These are phyloP conservation scores for Teratosphaeriaceae sp. DNA, from an alignment of 2,329 filamentous ascomycete species.

Conservation along the genomic window DNA sequence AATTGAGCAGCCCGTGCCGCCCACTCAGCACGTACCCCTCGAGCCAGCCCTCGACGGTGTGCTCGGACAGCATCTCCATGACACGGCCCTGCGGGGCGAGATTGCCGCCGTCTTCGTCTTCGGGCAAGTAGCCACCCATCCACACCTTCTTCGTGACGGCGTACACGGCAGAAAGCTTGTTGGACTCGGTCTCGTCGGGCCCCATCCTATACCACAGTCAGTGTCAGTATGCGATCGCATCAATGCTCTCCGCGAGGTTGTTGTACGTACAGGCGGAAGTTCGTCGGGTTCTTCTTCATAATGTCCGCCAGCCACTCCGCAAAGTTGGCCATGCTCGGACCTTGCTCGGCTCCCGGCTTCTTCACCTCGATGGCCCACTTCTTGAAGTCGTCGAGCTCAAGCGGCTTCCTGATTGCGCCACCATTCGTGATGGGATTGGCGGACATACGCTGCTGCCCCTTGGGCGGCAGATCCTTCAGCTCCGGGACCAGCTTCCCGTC, in stretches of 20 bases:
- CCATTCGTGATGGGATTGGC: constrained; percentile 72
- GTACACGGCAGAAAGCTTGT: constrained; percentile 68
- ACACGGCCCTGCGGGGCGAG: constrained; percentile 61
- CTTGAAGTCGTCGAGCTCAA: constrained; percentile 64
- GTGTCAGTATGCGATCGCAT: too few relatives aligned
- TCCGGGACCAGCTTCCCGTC: constrained; percentile 57
- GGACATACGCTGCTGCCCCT: constrained; percentile 65
- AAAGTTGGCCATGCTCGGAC: constrained; percentile 64
- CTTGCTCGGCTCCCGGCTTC: constrained; percentile 45
- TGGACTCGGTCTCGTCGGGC: constrained; percentile 75
- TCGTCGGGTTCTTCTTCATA: constrained; percentile 55
- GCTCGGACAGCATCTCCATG: constrained; percentile 80
- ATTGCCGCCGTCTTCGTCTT: constrained; percentile 69
- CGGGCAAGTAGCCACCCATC: constrained; percentile 71
- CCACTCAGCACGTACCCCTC: constrained; percentile 73
- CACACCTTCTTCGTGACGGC: constrained; percentile 71
- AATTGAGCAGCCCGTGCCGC: constrained; percentile 69
- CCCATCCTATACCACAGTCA: too few relatives aligned
- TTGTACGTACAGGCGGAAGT: constrained; percentile 69
- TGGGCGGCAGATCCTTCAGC: constrained; percentile 58
- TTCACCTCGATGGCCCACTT: constrained; percentile 59
- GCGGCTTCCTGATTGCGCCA: constrained; percentile 58
- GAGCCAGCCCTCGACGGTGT: constrained; percentile 73
- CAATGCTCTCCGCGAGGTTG: too few relatives aligned
- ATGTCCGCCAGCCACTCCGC: constrained; percentile 61